Evolutionary conservation across 108 stramenopile species (phyloP).

Genomic region (Skeletonema costatum): DNA sequence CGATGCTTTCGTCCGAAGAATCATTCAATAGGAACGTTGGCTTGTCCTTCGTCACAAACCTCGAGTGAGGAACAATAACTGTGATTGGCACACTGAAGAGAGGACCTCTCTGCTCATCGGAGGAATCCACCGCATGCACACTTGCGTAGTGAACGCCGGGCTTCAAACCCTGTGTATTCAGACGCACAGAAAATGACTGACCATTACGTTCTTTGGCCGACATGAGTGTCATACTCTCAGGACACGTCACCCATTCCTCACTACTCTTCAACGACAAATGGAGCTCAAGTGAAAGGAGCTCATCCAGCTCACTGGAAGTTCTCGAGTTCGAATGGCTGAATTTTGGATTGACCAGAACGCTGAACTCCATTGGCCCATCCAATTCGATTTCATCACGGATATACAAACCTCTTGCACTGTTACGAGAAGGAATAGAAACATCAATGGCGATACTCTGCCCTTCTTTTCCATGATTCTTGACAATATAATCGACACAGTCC

Average conservation of each 20-base stretch:
- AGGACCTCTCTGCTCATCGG: slow-evolving; percentile 46
- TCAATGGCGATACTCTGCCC: slow-evolving; percentile 51
- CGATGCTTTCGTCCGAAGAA: slow-evolving; percentile 11
- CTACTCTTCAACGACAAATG: slow-evolving; percentile 50
- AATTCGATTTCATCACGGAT: slow-evolving; percentile 65
- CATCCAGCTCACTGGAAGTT: slow-evolving; percentile 20
- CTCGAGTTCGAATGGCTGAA: slow-evolving; percentile 42
- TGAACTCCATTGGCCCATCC: slow-evolving; percentile 36
- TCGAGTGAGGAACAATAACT: slow-evolving; percentile 57
- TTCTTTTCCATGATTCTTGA: slow-evolving; percentile 25
- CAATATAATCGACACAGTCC: slow-evolving; percentile 21
- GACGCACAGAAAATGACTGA: slow-evolving; percentile 61
- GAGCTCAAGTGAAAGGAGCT: slow-evolving; percentile 56
- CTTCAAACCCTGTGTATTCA: slow-evolving; percentile 68
- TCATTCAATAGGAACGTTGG: slow-evolving; percentile 25
- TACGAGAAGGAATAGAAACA: slow-evolving; percentile 41
- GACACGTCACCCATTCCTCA: slow-evolving; percentile 54
- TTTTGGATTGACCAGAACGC: slow-evolving; percentile 48
- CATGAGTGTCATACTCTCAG: slow-evolving; percentile 57
- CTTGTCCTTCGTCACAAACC: not conserved
- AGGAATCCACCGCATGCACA: slow-evolving; percentile 55
- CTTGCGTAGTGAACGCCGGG: slow-evolving; percentile 76
- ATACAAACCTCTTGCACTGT: slow-evolving; percentile 71
- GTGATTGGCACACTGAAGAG: slow-evolving; percentile 80
- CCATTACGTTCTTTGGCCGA: slow-evolving; percentile 48